phyloP scores from a whole-genome alignment of 2,329 filamentous ascomycete species.

The Pleurostoma richardsiae region DNA sequence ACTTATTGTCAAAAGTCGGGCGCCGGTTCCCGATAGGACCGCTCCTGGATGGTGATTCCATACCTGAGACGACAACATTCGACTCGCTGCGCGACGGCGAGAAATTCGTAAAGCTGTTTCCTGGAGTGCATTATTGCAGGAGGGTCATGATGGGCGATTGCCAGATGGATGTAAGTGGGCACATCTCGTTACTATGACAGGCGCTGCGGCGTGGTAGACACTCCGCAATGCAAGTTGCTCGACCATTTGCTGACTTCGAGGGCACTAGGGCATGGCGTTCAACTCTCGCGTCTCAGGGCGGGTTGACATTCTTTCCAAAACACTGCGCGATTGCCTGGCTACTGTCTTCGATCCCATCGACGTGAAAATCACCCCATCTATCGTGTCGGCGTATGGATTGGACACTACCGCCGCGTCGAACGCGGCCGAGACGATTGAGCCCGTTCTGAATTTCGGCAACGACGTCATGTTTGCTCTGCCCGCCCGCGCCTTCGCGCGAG shows the following conservation, averaged over 20 bases:
- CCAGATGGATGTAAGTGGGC: not conserved
- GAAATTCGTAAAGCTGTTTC: conserved; percentile 2
- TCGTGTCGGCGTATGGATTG: not conserved
- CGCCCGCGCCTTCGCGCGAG: conserved; percentile 1
- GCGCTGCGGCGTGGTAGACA: too few relatives aligned
- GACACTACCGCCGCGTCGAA: conserved; percentile 4
- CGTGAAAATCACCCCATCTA: not conserved
- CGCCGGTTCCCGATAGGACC: conserved; percentile 5
- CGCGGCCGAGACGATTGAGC: not conserved
- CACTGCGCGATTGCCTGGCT: conserved; percentile 1
- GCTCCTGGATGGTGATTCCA: conserved; percentile 7
- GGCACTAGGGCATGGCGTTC: conserved; percentile 5
- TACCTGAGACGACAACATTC: conserved; percentile 4
- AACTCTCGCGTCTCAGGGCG: not conserved
- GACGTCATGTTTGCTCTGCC: conserved; percentile 5
- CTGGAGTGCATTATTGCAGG: conserved; percentile 4
- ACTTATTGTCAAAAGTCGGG: conserved; percentile 6
- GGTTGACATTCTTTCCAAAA: conserved; percentile 4
- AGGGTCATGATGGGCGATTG: conserved; percentile 6
- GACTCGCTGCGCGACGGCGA: conserved; percentile 2
- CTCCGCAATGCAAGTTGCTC: too few relatives aligned
- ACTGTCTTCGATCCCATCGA: conserved; percentile 3
- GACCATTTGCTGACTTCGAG: not conserved
- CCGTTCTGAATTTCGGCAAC: conserved; percentile 5
- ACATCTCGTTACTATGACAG: too few relatives aligned